Conservation (phyloP, 192 early-diverging fungal species). For the Chytriomyces hyalinus region DNA sequence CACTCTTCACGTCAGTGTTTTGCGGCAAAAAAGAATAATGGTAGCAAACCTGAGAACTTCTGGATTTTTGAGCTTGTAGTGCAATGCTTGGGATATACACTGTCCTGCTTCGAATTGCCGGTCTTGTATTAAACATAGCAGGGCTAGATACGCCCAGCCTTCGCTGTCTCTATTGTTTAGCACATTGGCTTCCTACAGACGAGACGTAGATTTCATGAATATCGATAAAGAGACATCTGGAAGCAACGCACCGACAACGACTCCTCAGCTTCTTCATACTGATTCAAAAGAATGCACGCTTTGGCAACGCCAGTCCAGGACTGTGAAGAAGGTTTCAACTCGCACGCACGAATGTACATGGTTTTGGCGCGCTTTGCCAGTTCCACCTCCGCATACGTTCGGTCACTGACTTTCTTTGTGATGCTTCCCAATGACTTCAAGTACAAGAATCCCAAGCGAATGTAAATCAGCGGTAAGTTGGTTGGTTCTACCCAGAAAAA, state of each 20-base stretch:
- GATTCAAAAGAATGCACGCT: conserved; percentile 54
- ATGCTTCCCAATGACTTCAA: conserved; percentile 33
- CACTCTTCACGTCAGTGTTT: background rate
- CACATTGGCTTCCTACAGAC: conserved; percentile 62
- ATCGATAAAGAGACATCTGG: background rate
- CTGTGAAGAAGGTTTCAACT: conserved; percentile 40
- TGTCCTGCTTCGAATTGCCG: conserved; percentile 59
- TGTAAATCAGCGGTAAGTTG: conserved; percentile 54
- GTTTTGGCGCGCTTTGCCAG: conserved; percentile 52
- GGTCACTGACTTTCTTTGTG: conserved; percentile 35
- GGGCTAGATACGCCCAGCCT: conserved; percentile 59
- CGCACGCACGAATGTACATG: conserved; percentile 60
- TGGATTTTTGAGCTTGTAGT: conserved; percentile 52
- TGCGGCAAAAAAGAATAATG: background rate
- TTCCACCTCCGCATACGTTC: conserved; percentile 34
- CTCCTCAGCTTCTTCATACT: conserved; percentile 61
- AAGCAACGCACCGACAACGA: conserved; percentile 51
- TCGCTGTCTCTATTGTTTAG: conserved; percentile 62
- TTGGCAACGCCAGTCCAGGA: conserved; percentile 61
- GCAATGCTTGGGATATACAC: conserved; percentile 56
- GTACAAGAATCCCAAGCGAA: conserved; percentile 58
- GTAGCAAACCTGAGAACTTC: conserved; percentile 40
- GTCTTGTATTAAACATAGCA: conserved; percentile 51
- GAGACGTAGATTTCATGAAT: background rate
- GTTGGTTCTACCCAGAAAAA: conserved; percentile 39